Evolutionary conservation across 805 yeast genomes (phyloP), one percentile per base, ranked within the genome.

Genomic region (Candida qinlingensis): DNA sequence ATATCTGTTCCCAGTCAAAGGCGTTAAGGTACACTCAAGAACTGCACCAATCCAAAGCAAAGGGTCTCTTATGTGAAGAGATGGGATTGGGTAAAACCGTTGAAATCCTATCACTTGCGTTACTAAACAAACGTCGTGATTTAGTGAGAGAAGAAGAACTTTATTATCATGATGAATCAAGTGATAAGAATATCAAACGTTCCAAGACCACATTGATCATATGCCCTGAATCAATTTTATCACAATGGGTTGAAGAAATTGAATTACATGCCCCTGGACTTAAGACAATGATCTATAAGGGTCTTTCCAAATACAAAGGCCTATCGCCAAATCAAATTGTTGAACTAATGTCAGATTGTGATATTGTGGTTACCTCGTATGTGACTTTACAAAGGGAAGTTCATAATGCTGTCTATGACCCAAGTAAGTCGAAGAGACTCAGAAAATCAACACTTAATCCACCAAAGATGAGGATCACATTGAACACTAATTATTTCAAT

Each of bases 1-100:
- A 77, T 49, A 47, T 81, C 0, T 63, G 74, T 38, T 60, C 73
- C 5, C 56, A 64, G 6, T 44, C 47, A 1, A 60, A 65, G 26
- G 69, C 74, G 1, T 43, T 65, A 44, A 60, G 4, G 69, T 59
- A 44, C 48, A 70, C 7, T 34, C 34, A 29, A 51, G 2, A 41
- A 31, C 0, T 46, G 56, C 11, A 1, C 72, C 75, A 44, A 19
- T 13, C 5, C 1, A 41, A 48, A 5, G 35, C 41, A 1, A 41
- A 47, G 4, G 60, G 60, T 3, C 33, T 94, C 7, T 64, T 94
- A 34, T 85, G 94, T 1, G 99, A 92, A 59, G 99, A 94, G 65
- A 94, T 94, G 99, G 99, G 99, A 0, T 73, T 94, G 7, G 99
- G 99, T 0, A 94, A 94, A 61, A 92, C 99, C 0, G 81, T 94